These are phyloP conservation scores for Akanthomyces muscarius DNA, from an alignment of 2,329 filamentous ascomycete genomes.

Conservation along the genomic window DNA sequence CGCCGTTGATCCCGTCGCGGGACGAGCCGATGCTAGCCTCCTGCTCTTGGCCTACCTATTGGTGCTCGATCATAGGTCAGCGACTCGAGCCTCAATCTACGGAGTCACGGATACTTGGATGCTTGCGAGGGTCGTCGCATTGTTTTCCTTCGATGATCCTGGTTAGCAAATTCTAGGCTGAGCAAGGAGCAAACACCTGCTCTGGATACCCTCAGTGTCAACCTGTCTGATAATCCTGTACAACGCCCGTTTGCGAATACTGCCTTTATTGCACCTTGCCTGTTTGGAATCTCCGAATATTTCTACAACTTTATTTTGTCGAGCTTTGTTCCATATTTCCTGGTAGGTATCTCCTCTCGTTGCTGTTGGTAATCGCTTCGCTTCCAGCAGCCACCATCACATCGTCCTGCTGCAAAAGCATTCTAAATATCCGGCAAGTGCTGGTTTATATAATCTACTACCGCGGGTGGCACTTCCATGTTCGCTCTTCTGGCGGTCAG, in stretches of 20 bases:
- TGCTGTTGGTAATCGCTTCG: neutral
- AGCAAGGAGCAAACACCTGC: neutral
- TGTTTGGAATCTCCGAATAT: neutral
- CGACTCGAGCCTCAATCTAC: neutral
- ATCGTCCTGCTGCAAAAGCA: neutral
- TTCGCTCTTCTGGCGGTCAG: neutral
- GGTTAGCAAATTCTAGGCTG: neutral
- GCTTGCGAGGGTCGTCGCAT: neutral
- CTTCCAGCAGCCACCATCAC: neutral
- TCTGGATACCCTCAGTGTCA: neutral
- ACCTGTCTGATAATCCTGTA: neutral
- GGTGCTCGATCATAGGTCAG: neutral
- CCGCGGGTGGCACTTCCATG: neutral
- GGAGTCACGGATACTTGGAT: neutral
- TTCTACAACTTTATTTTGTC: neutral
- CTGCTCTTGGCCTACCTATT: neutral
- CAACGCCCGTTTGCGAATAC: neutral
- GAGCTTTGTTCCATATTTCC: neutral
- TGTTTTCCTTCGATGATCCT: neutral
- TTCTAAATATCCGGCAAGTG: neutral
- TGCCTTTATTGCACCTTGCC: neutral
- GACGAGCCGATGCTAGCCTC: conserved; percentile 14
- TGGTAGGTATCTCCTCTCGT: neutral
- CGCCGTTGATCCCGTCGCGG: conserved; percentile 10
- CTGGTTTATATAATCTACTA: neutral